Evolutionary conservation across 352 stramenopile genomes (phyloP).

Genomic region (Hyaloperonospora arabidopsidis): DNA sequence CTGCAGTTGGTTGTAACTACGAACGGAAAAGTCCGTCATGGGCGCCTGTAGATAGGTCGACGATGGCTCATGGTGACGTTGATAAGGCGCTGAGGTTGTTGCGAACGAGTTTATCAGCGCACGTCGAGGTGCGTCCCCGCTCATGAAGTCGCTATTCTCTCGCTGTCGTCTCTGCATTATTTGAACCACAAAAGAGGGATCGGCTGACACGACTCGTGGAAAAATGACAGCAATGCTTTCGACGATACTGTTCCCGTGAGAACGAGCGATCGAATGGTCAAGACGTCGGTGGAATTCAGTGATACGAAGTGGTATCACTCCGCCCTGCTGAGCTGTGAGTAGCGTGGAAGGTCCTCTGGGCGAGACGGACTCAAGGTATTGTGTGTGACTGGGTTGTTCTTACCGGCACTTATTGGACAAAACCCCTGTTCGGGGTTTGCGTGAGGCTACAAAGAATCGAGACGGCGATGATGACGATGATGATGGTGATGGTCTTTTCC

Average conservation of each 20-base stretch:
- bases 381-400: constrained; percentile 9
- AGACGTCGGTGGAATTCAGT: no score
- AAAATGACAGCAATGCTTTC: background rate
- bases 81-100: constrained; percentile 5
- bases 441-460: no score
- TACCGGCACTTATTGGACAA: constrained; percentile 25
- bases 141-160: background rate
- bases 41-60: constrained; percentile 23
- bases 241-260: background rate
- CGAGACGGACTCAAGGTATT: background rate
- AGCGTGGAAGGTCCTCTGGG: no score
- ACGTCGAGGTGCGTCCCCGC: constrained; percentile 11
- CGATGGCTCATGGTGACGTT: constrained; percentile 8
- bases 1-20: constrained; percentile 22
- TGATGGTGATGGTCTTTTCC: no score
- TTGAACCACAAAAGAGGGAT: no score
- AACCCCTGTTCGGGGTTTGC: constrained; percentile 7
- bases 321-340: no score
- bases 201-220: no score
- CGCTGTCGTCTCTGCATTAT: constrained; percentile 19
- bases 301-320: no score
- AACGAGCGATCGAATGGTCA: no score
- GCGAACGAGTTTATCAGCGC: constrained; percentile 16
- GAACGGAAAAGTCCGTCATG: constrained; percentile 28
- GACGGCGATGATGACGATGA: no score